Evolutionary conservation across 2,329 filamentous ascomycete genomes (phyloP).

Genomic region (Metarhizium humberi): DNA sequence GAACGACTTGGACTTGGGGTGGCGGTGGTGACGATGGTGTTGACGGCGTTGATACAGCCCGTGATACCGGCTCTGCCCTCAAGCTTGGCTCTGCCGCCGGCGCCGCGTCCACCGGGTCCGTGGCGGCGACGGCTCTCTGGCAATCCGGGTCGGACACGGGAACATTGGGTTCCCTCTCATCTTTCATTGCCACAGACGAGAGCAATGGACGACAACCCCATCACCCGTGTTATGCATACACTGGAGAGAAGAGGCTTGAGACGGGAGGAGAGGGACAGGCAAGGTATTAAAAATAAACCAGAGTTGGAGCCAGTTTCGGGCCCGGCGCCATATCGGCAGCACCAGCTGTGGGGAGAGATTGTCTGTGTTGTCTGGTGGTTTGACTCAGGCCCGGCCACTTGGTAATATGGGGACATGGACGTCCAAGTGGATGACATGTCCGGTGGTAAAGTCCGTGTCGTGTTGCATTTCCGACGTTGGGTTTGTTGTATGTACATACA

Average conservation of each 20-base stretch:
- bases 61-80: background rate
- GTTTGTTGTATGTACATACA: too few relatives aligned
- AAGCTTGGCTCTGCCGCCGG: background rate
- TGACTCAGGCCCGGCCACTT: background rate
- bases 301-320: background rate
- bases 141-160: background rate
- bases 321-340: conserved; percentile 2
- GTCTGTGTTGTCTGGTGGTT: background rate
- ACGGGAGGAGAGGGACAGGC: background rate
- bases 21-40: background rate
- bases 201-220: background rate
- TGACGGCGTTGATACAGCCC: background rate
- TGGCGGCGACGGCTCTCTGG: background rate
- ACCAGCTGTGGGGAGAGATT: background rate
- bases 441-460: background rate
- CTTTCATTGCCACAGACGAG: background rate
- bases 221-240: background rate
- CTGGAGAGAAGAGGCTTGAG: background rate
- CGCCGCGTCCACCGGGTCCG: background rate
- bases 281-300: background rate
- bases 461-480: background rate
- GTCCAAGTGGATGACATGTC: background rate
- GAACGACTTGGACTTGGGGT: too few relatives aligned
- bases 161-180: background rate
- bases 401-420: background rate